phyloP scores from a whole-genome alignment of 805 yeast species.

The Pichia sporocuriosa region DNA sequence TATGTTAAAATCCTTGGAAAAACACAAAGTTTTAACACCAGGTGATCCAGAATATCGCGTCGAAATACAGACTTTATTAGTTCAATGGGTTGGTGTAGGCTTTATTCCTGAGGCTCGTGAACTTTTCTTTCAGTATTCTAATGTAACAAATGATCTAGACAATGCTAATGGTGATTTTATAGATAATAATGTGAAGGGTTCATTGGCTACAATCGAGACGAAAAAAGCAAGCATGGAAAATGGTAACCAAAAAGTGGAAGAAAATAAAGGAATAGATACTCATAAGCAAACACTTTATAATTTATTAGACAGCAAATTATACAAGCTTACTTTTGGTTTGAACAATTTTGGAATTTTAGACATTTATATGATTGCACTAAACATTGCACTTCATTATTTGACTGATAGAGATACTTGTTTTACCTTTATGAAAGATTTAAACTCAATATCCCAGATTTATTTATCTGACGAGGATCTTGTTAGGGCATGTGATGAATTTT shows the following conservation, averaged over 20 bases:
- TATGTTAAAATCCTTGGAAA: constrained; percentile 50
- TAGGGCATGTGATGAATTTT: constrained; percentile 19
- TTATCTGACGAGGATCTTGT: constrained; percentile 9
- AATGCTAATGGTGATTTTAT: neutral
- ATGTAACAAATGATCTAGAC: neutral
- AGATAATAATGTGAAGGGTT: neutral
- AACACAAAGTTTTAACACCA: constrained; percentile 35
- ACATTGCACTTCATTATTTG: constrained; percentile 17
- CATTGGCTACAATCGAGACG: neutral
- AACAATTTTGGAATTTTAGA: constrained; percentile 11
- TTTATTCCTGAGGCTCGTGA: constrained; percentile 54
- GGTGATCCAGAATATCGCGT: constrained; percentile 47
- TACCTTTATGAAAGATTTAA: constrained; percentile 20
- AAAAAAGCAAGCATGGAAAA: too few species aligned
- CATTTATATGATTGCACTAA: constrained; percentile 16
- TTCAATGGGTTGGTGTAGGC: constrained; percentile 55
- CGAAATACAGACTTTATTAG: constrained; percentile 53
- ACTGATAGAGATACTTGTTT: constrained; percentile 17
- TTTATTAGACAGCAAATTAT: constrained; percentile 1
- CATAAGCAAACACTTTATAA: neutral
- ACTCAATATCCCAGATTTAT: constrained; percentile 16
- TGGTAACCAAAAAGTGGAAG: too few species aligned
- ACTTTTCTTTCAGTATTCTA: constrained; percentile 32
- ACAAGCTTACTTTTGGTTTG: constrained; percentile 7
- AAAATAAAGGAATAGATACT: neutral